Evolutionary conservation across 2,329 filamentous ascomycete species (phyloP).

Genomic region (Trichoderma asperellum): DNA sequence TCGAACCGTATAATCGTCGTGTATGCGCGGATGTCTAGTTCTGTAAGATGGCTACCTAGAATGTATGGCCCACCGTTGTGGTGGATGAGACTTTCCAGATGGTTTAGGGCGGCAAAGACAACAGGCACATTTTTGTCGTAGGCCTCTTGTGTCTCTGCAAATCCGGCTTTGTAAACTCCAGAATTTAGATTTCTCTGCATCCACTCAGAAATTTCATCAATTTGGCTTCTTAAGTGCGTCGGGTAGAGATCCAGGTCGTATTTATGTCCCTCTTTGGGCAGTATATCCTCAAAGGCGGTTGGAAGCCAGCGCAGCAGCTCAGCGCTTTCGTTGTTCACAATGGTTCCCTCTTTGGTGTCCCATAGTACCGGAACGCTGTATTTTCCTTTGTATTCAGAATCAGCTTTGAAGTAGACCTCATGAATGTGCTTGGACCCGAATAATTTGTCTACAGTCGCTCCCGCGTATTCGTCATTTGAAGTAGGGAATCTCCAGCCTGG

Average conservation of each 20-base stretch:
- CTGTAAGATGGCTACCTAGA: constrained; percentile 66
- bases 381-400: constrained; percentile 68
- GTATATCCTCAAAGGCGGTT: constrained; percentile 67
- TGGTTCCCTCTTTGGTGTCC: constrained; percentile 67
- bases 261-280: constrained; percentile 45
- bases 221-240: constrained; percentile 52
- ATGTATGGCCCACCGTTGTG: constrained; percentile 56
- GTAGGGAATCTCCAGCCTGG: constrained; percentile 64
- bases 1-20: constrained; percentile 71
- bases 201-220: constrained; percentile 70
- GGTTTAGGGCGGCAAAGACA: constrained; percentile 69
- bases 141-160: constrained; percentile 66
- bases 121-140: constrained; percentile 64
- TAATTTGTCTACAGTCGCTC: constrained; percentile 64
- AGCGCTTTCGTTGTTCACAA: constrained; percentile 80
- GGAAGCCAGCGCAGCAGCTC: constrained; percentile 87
- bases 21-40: constrained; percentile 69
- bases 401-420: constrained; percentile 70
- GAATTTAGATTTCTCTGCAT: constrained; percentile 59
- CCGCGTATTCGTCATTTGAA: constrained; percentile 57
- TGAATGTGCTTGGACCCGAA: constrained; percentile 69
- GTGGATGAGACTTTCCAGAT: constrained; percentile 62
- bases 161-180: constrained; percentile 61
- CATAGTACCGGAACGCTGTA: constrained; percentile 76
- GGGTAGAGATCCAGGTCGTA: constrained; percentile 62